Evolutionary conservation across 2,329 filamentous ascomycete species (phyloP).

Genomic region (Aphanocladium album): DNA sequence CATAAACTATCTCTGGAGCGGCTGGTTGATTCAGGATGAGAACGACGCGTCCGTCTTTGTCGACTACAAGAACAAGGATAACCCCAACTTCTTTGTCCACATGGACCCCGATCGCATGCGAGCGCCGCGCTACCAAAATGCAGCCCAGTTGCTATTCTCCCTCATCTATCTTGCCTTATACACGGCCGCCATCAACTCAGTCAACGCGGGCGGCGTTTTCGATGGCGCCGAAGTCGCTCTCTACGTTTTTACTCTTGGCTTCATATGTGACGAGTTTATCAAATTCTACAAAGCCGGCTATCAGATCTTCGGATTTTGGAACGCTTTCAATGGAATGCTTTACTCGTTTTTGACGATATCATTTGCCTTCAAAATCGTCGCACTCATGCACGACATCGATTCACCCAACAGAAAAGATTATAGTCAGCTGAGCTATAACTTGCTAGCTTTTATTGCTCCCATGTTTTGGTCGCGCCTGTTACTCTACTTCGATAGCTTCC

Average conservation of each 20-base stretch:
- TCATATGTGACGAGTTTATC: conserved; percentile 77
- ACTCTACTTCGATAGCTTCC: conserved; percentile 86
- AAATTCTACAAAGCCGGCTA: conserved; percentile 95
- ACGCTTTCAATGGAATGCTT: conserved; percentile 82
- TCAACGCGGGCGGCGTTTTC: conserved; percentile 78
- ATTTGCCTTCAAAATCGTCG: conserved; percentile 73
- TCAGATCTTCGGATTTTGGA: conserved; percentile 94
- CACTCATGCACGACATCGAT: conserved; percentile 57
- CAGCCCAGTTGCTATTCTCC: conserved; percentile 78
- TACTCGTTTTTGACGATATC: conserved; percentile 76
- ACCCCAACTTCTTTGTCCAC: conserved; percentile 71
- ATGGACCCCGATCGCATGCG: conserved; percentile 94
- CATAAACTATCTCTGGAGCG: conserved; percentile 85
- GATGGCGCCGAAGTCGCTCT: conserved; percentile 79
- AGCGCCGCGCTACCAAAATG: conserved; percentile 87
- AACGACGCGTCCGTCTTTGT: conserved; percentile 85
- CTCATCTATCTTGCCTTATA: conserved; percentile 79
- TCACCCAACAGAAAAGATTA: conserved; percentile 47
- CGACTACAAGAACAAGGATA: conserved; percentile 77
- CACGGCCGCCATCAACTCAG: conserved; percentile 87
- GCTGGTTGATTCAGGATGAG: conserved; percentile 96
- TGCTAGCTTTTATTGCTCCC: conserved; percentile 85
- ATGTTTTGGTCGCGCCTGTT: conserved; percentile 96
- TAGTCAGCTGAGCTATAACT: conserved; percentile 86
- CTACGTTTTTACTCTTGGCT: conserved; percentile 88